Evolutionary conservation across 495 filamentous ascomycete genomes (phyloP).

Genomic region (Elasticomyces elasticus): DNA sequence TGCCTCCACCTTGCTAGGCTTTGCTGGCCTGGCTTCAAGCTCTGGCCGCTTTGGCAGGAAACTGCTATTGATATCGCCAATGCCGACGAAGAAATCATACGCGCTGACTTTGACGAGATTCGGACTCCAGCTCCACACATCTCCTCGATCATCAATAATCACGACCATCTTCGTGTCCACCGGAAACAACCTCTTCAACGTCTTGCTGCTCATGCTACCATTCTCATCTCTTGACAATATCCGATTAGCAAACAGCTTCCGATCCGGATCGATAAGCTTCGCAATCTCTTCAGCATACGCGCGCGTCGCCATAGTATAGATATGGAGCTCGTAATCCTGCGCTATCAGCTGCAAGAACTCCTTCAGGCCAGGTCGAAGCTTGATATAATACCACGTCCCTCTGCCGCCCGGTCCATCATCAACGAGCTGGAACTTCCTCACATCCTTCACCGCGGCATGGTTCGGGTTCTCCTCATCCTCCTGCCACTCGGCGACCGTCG

Average conservation of each 20-base stretch:
- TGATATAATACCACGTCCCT: constrained; percentile 92
- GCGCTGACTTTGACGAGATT: constrained; percentile 92
- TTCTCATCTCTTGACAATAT: constrained; percentile 96
- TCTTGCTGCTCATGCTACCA: constrained; percentile 82
- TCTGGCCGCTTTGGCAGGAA: constrained; percentile 87
- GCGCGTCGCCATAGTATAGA: constrained; percentile 98
- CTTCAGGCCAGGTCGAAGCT: constrained; percentile 84
- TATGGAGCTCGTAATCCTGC: constrained; percentile 82
- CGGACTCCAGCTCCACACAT: constrained; percentile 92
- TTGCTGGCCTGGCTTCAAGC: constrained; percentile 38
- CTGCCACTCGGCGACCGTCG: constrained; percentile 93
- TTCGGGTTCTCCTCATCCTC: constrained; percentile 80
- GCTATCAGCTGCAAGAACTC: constrained; percentile 73
- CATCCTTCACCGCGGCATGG: constrained; percentile 78
- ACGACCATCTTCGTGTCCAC: constrained; percentile 98
- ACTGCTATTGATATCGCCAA: constrained; percentile 97
- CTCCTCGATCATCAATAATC: constrained; percentile 94
- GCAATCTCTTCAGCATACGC: constrained; percentile 89
- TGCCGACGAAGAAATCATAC: constrained; percentile 96
- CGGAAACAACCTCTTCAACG: constrained; percentile 81
- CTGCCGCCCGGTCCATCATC: constrained; percentile 70
- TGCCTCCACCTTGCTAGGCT: not conserved
- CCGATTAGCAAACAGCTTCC: constrained; percentile 82
- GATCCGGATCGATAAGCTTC: constrained; percentile 81
- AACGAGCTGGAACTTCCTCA: constrained; percentile 71